phyloP scores from a whole-genome alignment of 2,329 filamentous ascomycete genomes.

The Aspergillus uvarum region DNA sequence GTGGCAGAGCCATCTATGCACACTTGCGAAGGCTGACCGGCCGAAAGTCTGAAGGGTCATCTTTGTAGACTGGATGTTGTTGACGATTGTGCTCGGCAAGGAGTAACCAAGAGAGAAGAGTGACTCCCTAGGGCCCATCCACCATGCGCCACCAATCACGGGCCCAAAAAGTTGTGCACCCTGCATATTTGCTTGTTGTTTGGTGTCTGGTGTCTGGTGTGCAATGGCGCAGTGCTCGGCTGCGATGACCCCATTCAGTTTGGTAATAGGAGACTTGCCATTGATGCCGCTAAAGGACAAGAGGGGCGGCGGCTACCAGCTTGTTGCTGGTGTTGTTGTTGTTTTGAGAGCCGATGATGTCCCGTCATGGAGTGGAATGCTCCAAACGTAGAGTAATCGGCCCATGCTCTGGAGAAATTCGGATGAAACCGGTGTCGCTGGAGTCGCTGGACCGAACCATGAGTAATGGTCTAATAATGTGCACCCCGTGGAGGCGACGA shows the following conservation, averaged over 20 bases:
- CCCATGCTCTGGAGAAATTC: not conserved
- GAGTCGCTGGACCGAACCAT: not conserved
- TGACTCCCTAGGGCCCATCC: not conserved
- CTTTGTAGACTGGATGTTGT: not conserved
- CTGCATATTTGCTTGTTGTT: constrained; percentile 2
- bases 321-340: not conserved
- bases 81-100: constrained; percentile 4
- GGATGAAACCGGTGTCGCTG: not conserved
- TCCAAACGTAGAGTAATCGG: not conserved
- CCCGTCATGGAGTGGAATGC: not conserved
- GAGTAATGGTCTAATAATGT: not conserved
- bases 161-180: not conserved
- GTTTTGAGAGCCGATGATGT: too few species aligned
- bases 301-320: not conserved
- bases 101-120: not conserved
- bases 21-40: not conserved
- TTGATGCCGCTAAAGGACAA: not conserved
- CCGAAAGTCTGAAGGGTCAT: not conserved
- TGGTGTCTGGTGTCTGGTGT: not conserved
- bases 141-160: not conserved
- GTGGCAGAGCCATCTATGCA: not conserved
- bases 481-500: not conserved
- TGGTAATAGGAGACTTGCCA: not conserved
- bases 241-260: constrained; percentile 1
- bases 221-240: not conserved